Evolutionary conservation across 2,329 filamentous ascomycete species (phyloP).

Genomic region (Colletotrichum chlorophyti): DNA sequence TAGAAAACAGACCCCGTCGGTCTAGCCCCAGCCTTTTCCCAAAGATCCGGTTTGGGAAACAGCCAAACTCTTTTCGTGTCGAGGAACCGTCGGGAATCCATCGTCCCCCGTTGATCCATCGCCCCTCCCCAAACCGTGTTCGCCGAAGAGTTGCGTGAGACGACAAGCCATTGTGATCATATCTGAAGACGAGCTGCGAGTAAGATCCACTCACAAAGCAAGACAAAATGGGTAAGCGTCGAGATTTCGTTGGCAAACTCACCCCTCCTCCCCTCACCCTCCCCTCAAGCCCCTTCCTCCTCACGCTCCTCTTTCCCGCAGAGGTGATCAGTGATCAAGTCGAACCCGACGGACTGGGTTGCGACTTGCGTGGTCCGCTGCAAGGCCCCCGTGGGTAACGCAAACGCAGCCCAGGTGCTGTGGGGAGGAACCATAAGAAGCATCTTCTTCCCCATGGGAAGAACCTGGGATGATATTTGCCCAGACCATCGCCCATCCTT

Average conservation of each 20-base stretch:
- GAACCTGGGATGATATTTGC: constrained; percentile 19
- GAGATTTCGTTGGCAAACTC: constrained; percentile 6
- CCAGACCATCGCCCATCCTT: constrained; percentile 17
- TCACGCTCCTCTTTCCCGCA: constrained; percentile 17
- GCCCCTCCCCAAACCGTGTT: no score
- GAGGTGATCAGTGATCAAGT: neutral
- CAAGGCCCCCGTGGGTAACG: no score
- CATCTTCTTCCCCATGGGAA: constrained; percentile 27
- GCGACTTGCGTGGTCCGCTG: no score
- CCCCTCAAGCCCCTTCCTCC: neutral
- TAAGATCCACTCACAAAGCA: constrained; percentile 8
- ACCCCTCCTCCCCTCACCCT: neutral
- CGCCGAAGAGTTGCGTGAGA: constrained; percentile 7
- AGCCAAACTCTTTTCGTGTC: constrained; percentile 2
- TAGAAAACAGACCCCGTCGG: neutral
- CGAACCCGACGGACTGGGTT: constrained; percentile 19
- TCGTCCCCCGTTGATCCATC: no score
- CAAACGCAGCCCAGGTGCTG: no score
- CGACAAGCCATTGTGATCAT: neutral
- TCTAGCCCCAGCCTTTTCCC: constrained; percentile 11
- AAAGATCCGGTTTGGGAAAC: constrained; percentile 8
- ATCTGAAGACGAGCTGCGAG: no score
- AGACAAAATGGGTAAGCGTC: constrained; percentile 27
- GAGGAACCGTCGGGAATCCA: no score
- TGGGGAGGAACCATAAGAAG: constrained; percentile 31